These are phyloP conservation scores for Willaertia magna DNA, from an alignment of 208 protist species.

Conservation along the genomic window DNA sequence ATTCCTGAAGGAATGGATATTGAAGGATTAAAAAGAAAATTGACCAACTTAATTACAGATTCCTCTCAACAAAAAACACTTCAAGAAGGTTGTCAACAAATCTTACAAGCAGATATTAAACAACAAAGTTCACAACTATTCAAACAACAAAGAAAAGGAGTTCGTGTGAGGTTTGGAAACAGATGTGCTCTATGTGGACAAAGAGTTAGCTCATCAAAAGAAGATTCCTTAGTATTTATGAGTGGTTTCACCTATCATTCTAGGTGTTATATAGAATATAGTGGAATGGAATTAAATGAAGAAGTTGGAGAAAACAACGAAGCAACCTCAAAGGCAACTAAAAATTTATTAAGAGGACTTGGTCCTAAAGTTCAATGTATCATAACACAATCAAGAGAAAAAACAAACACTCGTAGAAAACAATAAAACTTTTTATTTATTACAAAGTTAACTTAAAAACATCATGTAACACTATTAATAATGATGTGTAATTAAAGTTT, in stretches of 20 bases:
- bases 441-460: too few relatives aligned
- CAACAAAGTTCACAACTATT: neutral
- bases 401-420: neutral
- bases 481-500: too few relatives aligned
- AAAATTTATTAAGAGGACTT: too few relatives aligned
- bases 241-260: neutral
- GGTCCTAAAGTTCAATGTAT: neutral
- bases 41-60: constrained; percentile 54
- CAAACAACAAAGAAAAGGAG: constrained; percentile 1
- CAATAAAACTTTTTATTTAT: neutral
- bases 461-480: too few relatives aligned
- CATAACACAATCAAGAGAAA: neutral
- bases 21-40: constrained; percentile 33
- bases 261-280: neutral
- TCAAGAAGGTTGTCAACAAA: constrained; percentile 9
- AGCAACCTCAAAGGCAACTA: too few relatives aligned
- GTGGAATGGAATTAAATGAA: neutral
- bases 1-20: constrained; percentile 36
- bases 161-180: neutral
- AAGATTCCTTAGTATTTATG: neutral
- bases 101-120: neutral
- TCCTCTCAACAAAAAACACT: constrained; percentile 39
- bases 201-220: neutral
- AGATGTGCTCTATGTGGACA: neutral
- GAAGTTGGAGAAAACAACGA: neutral